phyloP scores from a whole-genome alignment of 2,329 filamentous ascomycete species.

The Zarea fungicola region DNA sequence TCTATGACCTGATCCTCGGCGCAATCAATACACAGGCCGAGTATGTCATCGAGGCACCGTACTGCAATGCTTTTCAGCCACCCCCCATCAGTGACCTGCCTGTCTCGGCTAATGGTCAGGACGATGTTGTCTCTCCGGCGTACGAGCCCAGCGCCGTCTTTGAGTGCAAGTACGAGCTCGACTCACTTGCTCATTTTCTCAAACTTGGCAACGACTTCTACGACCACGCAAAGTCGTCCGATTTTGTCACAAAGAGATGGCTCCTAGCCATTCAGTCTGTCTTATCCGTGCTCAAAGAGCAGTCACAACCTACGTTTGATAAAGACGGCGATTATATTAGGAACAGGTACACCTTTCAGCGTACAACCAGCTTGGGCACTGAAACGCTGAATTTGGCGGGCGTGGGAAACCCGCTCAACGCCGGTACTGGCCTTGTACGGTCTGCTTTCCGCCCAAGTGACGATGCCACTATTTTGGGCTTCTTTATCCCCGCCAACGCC shows the following conservation, averaged over 20 bases:
- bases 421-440: constrained; percentile 76
- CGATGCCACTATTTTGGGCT: constrained; percentile 89
- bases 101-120: constrained; percentile 70
- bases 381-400: constrained; percentile 82
- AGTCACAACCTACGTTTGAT: constrained; percentile 78
- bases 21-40: constrained; percentile 96
- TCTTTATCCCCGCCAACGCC: constrained; percentile 91
- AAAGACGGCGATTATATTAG: constrained; percentile 57
- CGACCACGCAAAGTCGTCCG: constrained; percentile 68
- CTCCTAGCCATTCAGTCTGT: constrained; percentile 70
- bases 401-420: constrained; percentile 85
- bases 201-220: constrained; percentile 82
- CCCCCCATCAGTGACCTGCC: constrained; percentile 74
- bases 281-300: constrained; percentile 67
- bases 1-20: constrained; percentile 77
- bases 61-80: constrained; percentile 98
- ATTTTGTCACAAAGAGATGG: constrained; percentile 77
- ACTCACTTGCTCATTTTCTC: constrained; percentile 89
- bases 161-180: constrained; percentile 98
- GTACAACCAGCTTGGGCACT: constrained; percentile 73
- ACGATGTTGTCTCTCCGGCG: constrained; percentile 76
- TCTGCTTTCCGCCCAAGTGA: constrained; percentile 94
- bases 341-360: constrained; percentile 85
- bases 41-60: constrained; percentile 89
- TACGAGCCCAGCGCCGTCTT: constrained; percentile 86